A percentile compares a stretch with the other conserved stretches of the same genome.
These are phyloP conservation scores for Cornus florida DNA, from an alignment of 148 eudicot species.

Conservation along the genomic window DNA sequence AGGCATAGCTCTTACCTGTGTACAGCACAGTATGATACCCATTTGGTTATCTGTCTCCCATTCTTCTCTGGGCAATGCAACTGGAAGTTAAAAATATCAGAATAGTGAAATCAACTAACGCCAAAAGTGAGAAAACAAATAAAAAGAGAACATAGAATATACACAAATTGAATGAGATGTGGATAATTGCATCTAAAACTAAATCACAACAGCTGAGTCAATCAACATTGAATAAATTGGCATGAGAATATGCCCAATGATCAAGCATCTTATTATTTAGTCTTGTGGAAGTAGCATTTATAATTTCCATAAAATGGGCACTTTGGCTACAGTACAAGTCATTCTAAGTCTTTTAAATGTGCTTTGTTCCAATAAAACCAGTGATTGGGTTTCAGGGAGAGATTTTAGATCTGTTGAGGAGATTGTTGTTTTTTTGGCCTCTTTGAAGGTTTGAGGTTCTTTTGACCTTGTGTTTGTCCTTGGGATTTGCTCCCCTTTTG, in stretches of 20 bases:
- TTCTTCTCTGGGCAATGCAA: conserved; percentile 75
- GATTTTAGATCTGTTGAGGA: too few species aligned
- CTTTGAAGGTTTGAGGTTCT: too few species aligned
- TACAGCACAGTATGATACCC: conserved; percentile 73
- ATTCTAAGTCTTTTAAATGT: background rate
- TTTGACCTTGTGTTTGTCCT: too few species aligned
- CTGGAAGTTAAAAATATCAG: conserved; percentile 35
- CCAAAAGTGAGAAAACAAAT: background rate
- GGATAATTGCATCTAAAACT: background rate
- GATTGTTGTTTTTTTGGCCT: too few species aligned
- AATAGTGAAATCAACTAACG: conserved; percentile 4
- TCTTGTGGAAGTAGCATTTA: background rate
- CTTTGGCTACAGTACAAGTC: too few species aligned
- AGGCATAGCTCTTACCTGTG: conserved; percentile 53
- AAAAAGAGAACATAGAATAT: background rate
- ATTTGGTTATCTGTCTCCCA: conserved; percentile 56
- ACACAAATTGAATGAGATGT: background rate
- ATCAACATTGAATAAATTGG: background rate
- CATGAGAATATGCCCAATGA: background rate
- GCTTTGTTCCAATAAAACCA: background rate
- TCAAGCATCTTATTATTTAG: background rate
- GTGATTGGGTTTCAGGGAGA: background rate
- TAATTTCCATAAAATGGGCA: background rate
- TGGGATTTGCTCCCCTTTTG: too few species aligned
- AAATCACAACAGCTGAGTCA: background rate